Evolutionary conservation across 2,329 filamentous ascomycete species (phyloP), one percentile per base, ranked within the genome.

Genomic region (Colletotrichum acutatum): DNA sequence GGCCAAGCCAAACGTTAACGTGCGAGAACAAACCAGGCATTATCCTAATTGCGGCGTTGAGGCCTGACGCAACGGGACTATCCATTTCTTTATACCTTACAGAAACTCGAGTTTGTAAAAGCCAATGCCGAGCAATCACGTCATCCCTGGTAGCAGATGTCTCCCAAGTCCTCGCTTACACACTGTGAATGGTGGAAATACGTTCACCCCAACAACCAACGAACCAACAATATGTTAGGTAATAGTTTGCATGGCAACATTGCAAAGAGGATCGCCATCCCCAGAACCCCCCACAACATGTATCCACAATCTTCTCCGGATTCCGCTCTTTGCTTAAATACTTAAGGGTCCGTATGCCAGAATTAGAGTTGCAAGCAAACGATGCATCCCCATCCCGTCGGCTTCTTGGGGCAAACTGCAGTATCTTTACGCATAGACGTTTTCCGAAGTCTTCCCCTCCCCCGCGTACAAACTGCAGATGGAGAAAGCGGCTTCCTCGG

Each of bases 171-270:
- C 3, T 4, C 0, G 42, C 19, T 49, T 4, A 16, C 2, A 28
- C n/a, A 9, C 3, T 26, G 28, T 64, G 59, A 67, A 71, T 71
- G 68, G 68, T 71, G 68, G 68, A 71, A 68, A 68, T 71, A 54
- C 56, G 37, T 67, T 71, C 64, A 71, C 34, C 68, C 37, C 37
- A 42, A 42, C 63, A 56, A 46, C 57, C 30, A 24, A 37, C 32
- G 30, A 66, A 24, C 52, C 46, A 49, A 66, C 56, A 67, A 46
- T 71, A 62, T 62, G 68, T 71, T 71, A 71, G 68, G 68, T 71
- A 71, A 71, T 56, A 16, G 32, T 52, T 56, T 56, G 24, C 46
- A 42, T 30, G n/a, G 26, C 16, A 42, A 42, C 6, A 19, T 7
- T 19, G 37, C 6, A 42, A 26, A 12, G 56, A 71, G 62, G 49